Evolutionary conservation across 176 grass and related monocot genomes (phyloP), one percentile per base, ranked within the genome.

Genomic region (Dactylis glomerata): DNA sequence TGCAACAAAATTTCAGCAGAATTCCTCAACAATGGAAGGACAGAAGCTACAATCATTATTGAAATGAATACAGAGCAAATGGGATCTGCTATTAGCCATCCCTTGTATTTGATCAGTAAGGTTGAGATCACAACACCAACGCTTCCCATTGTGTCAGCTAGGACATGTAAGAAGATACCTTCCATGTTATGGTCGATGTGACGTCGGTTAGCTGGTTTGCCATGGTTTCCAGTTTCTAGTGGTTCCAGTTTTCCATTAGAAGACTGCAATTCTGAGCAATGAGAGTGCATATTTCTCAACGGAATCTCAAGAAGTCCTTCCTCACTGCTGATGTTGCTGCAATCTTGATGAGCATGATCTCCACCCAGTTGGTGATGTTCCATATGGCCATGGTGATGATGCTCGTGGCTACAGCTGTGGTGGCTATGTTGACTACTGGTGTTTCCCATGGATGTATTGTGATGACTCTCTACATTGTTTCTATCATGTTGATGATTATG

Each of bases 31-130:
- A 98, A 78, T 13, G 96, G 93, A 90, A 98, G 80, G 73, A 95
- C 93, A 57, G 96, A 98, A 50, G 91, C 87, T 33, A 98, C 46
- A 17, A 98, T 95, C 96, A 98, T 92, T 50, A 98, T 69, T 30
- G 96, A 98, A 85, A 98, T 98, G 83, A 98, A 98, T 69, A 98
- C 90, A 45, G 96, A 98, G 73, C 96, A 98, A 83, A 93, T 94
- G 28, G 96, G 96, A 85, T 98, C 96, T 10, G 96, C 91, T 72
- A 98, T 86, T 33, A 93, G 78, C 96, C 96, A 98, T 55, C 96
- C 96, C 85, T 98, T 94, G 81, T 98, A 94, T 77, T 98, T 95
- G 40, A 95, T 98, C 76, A 98, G 89, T 68, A 98, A 90, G 33
- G 96, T 98, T 13, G 96, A 98, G 57, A 95, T 76, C 19, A 98